Percentiles rank a stretch among this genome's conserved stretches.
Conservation (phyloP, 2,329 filamentous ascomycete genomes). For the Scolecobasidium constrictum region DNA sequence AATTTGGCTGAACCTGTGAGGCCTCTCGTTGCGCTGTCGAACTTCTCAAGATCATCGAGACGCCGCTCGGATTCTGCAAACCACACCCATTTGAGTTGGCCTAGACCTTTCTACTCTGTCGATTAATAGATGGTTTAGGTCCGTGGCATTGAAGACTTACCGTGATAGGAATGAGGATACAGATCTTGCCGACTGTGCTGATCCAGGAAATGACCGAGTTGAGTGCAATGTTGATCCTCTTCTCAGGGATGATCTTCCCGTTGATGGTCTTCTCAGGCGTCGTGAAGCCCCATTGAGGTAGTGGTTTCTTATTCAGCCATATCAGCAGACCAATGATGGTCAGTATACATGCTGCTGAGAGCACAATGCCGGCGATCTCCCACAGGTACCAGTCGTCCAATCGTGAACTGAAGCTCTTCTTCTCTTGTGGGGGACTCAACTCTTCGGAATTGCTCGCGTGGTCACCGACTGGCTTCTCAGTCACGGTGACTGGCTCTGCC, state of each 20-base stretch:
- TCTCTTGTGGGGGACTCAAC: too few species aligned
- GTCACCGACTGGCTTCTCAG: too few species aligned
- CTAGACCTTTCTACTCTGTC: constrained; percentile 10
- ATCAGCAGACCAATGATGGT: not conserved
- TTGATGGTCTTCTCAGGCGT: not conserved
- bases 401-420: too few species aligned
- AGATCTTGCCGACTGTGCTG: constrained; percentile 9
- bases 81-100: constrained; percentile 11
- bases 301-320: not conserved
- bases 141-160: too few species aligned
- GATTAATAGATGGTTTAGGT: too few species aligned
- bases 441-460: too few species aligned
- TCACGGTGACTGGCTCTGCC: too few species aligned
- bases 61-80: constrained; percentile 9
- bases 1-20: constrained; percentile 6
- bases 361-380: not conserved
- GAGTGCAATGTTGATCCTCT: constrained; percentile 1
- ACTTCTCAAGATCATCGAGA: constrained; percentile 7
- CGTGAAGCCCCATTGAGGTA: not conserved
- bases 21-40: constrained; percentile 9
- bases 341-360: not conserved
- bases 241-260: not conserved
- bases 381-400: not conserved
- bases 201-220: constrained; percentile 11
- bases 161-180: constrained; percentile 11